Evolutionary conservation across 1,284 basidiomycete genomes (phyloP).

Genomic region (Exobasidium cylindrosporum): DNA sequence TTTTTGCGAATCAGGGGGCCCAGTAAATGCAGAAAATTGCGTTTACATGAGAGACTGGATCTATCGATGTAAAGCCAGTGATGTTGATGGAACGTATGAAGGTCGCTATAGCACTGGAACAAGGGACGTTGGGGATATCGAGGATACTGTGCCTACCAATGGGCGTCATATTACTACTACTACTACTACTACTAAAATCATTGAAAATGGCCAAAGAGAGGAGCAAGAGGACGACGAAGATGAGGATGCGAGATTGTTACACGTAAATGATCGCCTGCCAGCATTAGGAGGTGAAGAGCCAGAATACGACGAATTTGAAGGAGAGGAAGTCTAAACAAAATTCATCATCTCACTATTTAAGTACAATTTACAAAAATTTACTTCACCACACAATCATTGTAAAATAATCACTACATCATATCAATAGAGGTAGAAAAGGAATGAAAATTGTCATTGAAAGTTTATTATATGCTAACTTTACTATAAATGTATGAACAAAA

Average conservation of each 20-base stretch:
- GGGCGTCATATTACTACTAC: background rate
- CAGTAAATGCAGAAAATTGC: constrained; percentile 43
- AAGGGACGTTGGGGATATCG: background rate
- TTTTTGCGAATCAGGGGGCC: constrained; percentile 43
- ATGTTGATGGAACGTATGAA: background rate
- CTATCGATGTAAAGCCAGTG: background rate
- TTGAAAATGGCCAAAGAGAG: background rate
- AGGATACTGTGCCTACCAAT: background rate
- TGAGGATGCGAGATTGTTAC: background rate
- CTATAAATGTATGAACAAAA: too few species aligned
- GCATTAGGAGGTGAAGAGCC: background rate
- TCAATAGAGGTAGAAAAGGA: too few species aligned
- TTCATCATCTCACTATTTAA: too few species aligned
- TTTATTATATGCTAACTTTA: too few species aligned
- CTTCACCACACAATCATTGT: too few species aligned
- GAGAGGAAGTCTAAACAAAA: too few species aligned
- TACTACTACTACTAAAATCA: too few species aligned
- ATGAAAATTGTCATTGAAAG: too few species aligned
- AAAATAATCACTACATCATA: too few species aligned
- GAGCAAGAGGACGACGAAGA: constrained; percentile 3
- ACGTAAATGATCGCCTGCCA: background rate
- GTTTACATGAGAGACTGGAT: constrained; percentile 38
- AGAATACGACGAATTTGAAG: background rate
- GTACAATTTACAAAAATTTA: too few species aligned
- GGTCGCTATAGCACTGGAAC: background rate